Conservation (phyloP, 257 asterid genomes). For the Eustoma russellianum region DNA sequence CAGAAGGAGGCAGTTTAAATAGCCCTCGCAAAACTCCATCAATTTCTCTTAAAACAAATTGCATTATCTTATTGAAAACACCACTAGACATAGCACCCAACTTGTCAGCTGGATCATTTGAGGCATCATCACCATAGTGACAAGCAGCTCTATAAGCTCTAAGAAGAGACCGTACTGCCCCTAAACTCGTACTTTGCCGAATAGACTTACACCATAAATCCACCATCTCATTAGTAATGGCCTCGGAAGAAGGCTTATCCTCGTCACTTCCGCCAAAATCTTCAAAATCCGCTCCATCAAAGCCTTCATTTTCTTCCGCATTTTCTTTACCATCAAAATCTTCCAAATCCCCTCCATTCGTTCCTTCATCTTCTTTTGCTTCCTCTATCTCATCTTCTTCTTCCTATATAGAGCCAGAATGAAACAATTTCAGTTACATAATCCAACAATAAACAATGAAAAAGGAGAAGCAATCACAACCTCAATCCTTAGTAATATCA, state of each 20-base stretch:
- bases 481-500: background rate
- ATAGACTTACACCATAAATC: constrained; percentile 68
- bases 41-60: constrained; percentile 79
- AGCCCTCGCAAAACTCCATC: constrained; percentile 75
- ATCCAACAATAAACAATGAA: too few relatives aligned
- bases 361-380: too few relatives aligned
- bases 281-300: constrained; percentile 20
- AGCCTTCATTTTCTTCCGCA: constrained; percentile 19
- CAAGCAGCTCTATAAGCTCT: constrained; percentile 85
- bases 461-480: background rate
- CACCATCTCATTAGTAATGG: constrained; percentile 72
- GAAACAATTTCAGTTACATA: too few relatives aligned
- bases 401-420: too few relatives aligned
- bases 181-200: constrained; percentile 44
- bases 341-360: constrained; percentile 15
- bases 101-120: constrained; percentile 44
- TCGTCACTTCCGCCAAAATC: constrained; percentile 23
- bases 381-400: background rate
- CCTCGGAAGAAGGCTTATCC: constrained; percentile 38
- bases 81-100: constrained; percentile 71
- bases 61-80: constrained; percentile 83
- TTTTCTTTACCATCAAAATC: constrained; percentile 28
- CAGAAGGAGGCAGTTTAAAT: constrained; percentile 53
- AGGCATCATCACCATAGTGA: constrained; percentile 85
- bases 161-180: constrained; percentile 67